A percentile compares a stretch with the other conserved stretches of the same genome.
phyloP scores from a whole-genome alignment of 2,329 filamentous ascomycete genomes.

The Calonectria leucothoes region DNA sequence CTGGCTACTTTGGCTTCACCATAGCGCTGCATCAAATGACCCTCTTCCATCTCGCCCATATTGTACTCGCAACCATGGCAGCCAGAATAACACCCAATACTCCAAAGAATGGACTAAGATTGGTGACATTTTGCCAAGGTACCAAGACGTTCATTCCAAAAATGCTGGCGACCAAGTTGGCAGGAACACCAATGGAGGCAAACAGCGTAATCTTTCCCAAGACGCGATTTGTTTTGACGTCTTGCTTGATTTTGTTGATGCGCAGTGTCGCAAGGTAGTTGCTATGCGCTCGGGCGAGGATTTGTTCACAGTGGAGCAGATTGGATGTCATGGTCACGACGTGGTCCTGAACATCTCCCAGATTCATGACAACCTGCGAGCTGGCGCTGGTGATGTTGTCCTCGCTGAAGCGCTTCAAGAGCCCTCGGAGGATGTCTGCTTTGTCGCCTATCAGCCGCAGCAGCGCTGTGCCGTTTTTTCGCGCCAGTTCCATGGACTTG shows the following conservation, averaged over 20 bases:
- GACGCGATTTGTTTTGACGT: conserved; percentile 87
- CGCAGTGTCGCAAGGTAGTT: conserved; percentile 96
- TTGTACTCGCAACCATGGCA: conserved; percentile 61
- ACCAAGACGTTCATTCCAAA: conserved; percentile 90
- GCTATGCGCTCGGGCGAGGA: conserved; percentile 91
- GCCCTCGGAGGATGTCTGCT: conserved; percentile 95
- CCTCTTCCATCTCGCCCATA: conserved; percentile 55
- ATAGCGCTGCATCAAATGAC: background rate
- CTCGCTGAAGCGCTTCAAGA: conserved; percentile 98
- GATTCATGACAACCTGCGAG: conserved; percentile 95
- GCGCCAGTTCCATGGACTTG: conserved; percentile 86
- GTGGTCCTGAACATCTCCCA: conserved; percentile 98
- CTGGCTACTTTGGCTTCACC: background rate
- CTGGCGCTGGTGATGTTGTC: conserved; percentile 94
- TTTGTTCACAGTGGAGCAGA: conserved; percentile 95
- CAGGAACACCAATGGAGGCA: conserved; percentile 91
- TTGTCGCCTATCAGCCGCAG: conserved; percentile 95
- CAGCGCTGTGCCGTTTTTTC: conserved; percentile 93
- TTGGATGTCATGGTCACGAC: conserved; percentile 99
- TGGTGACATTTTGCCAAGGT: conserved; percentile 68
- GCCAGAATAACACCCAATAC: conserved; percentile 64
- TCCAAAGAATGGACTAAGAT: conserved; percentile 65
- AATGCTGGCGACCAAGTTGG: conserved; percentile 89
- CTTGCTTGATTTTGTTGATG: conserved; percentile 89
- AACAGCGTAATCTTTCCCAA: conserved; percentile 95